phyloP scores from a whole-genome alignment of 352 stramenopile genomes.

The Phytophthora meadii region DNA sequence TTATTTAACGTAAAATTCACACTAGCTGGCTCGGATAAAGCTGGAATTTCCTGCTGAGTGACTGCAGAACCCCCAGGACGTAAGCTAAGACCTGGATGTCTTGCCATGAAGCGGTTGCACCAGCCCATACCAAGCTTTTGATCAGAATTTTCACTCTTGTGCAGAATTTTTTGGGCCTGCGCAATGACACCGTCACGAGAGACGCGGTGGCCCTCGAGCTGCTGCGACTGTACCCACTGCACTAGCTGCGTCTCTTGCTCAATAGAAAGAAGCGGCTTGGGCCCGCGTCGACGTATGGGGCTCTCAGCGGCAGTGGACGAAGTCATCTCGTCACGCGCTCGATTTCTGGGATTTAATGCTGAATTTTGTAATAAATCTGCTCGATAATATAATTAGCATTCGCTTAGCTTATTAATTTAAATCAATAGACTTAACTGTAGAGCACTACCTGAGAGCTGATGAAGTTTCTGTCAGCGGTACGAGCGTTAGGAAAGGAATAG shows the following conservation, averaged over 20 bases:
- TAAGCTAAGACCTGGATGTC: conserved; percentile 23
- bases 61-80: conserved; percentile 1
- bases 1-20: conserved; percentile 1
- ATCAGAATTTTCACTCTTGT: background rate
- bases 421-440: too few species aligned
- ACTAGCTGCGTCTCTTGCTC: conserved; percentile 16
- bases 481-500: too few species aligned
- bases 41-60: background rate
- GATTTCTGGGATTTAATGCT: too few species aligned
- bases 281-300: conserved; percentile 14
- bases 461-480: too few species aligned
- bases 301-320: background rate
- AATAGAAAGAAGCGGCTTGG: conserved; percentile 25
- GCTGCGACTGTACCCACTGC: conserved; percentile 18
- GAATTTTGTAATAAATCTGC: too few species aligned
- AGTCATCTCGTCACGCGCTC: background rate
- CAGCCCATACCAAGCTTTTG: conserved; percentile 22
- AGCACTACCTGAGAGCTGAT: too few species aligned
- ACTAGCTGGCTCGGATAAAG: background rate
- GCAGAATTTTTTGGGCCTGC: conserved; percentile 17
- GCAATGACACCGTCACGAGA: conserved; percentile 26
- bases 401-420: too few species aligned
- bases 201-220: conserved; percentile 18
- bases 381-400: too few species aligned
- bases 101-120: conserved; percentile 33